Conservation (phyloP, 2,329 filamentous ascomycete genomes). For the Myrmaecium sp. region DNA sequence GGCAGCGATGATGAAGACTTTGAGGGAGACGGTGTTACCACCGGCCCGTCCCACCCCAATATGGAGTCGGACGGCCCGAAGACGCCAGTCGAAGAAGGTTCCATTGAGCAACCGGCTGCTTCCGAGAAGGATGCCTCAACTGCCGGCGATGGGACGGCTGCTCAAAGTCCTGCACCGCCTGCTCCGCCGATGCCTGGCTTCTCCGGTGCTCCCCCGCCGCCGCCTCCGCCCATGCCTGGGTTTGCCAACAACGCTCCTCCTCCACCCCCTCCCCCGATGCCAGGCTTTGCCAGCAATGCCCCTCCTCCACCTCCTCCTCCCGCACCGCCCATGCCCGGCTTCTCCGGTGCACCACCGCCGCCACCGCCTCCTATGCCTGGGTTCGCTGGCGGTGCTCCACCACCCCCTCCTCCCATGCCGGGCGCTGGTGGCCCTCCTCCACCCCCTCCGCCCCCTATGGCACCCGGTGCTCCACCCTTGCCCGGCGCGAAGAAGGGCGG, state of each 20-base stretch:
- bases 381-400: conserved; percentile 22
- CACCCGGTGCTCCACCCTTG: conserved; percentile 49
- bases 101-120: conserved; percentile 7
- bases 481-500: conserved; percentile 39
- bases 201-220: conserved; percentile 28
- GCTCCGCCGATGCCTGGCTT: conserved; percentile 21
- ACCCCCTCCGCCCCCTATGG: conserved; percentile 38
- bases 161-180: neutral
- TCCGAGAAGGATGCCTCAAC: conserved; percentile 11
- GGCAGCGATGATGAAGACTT: conserved; percentile 53
- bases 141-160: conserved; percentile 4
- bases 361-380: conserved; percentile 29
- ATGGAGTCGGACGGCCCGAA: conserved; percentile 53
- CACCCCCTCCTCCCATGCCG: conserved; percentile 32
- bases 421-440: conserved; percentile 33
- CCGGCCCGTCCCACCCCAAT: conserved; percentile 59
- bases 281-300: conserved; percentile 25
- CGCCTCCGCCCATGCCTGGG: conserved; percentile 18
- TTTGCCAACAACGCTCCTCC: conserved; percentile 22
- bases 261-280: conserved; percentile 28
- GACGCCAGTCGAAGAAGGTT: conserved; percentile 32
- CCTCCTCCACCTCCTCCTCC: conserved; percentile 22
- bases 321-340: conserved; percentile 24
- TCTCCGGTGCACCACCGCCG: conserved; percentile 25
- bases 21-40: conserved; percentile 48